Conservation (phyloP, 2,329 filamentous ascomycete species). For the Remersonia thermophila region DNA sequence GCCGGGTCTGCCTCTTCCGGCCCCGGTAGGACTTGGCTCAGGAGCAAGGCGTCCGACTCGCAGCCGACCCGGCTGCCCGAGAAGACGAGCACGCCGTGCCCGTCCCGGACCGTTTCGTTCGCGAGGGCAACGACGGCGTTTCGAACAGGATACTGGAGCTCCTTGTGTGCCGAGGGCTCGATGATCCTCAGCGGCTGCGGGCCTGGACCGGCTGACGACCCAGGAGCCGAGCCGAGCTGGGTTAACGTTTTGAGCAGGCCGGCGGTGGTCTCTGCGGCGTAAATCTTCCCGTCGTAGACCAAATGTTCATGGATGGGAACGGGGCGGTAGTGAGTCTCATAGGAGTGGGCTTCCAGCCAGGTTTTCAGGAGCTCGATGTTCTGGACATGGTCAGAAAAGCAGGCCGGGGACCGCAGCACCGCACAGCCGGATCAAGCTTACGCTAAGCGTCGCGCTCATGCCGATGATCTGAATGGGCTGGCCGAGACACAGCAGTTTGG, state of each 20-base stretch:
- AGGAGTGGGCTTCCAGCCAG: slow-evolving; percentile 61
- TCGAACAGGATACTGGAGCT: slow-evolving; percentile 50
- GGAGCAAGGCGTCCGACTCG: slow-evolving; percentile 54
- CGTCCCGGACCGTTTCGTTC: slow-evolving; percentile 53
- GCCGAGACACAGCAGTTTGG: slow-evolving; percentile 57
- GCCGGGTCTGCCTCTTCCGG: slow-evolving; percentile 31
- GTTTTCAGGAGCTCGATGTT: slow-evolving; percentile 56
- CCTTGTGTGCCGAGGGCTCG: slow-evolving; percentile 42
- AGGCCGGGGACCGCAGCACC: too few relatives aligned
- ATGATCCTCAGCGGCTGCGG: slow-evolving; percentile 36
- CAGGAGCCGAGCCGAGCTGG: slow-evolving; percentile 28
- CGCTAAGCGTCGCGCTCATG: slow-evolving; percentile 69
- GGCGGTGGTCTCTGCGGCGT: slow-evolving; percentile 46
- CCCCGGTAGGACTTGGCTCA: slow-evolving; percentile 53
- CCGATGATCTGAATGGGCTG: slow-evolving; percentile 59
- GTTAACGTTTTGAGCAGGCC: slow-evolving; percentile 45
- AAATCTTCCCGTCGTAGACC: slow-evolving; percentile 58
- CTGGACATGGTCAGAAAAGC: slow-evolving; percentile 25
- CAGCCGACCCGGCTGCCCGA: slow-evolving; percentile 56
- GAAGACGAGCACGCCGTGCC: slow-evolving; percentile 62
- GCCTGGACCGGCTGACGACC: slow-evolving; percentile 19
- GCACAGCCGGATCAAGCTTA: slow-evolving; percentile 25
- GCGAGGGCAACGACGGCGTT: slow-evolving; percentile 62
- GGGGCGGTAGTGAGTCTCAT: slow-evolving; percentile 60
- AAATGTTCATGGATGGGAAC: slow-evolving; percentile 66